Evolutionary conservation across 2,329 filamentous ascomycete species (phyloP).

Genomic region (Sporothrix brasiliensis): DNA sequence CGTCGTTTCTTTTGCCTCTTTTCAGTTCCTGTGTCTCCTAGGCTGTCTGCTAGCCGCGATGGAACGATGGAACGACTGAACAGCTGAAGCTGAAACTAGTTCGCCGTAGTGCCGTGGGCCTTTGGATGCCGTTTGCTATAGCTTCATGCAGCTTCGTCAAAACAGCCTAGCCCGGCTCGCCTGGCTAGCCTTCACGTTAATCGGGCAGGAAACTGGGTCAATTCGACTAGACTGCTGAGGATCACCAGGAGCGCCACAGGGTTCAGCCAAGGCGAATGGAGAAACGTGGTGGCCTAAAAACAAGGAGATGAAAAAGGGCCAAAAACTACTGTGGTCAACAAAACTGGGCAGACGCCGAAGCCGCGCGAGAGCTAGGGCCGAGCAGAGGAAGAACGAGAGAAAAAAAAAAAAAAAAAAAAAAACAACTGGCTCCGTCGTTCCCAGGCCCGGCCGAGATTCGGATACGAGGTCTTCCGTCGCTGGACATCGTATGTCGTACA

Average conservation of each 20-base stretch:
- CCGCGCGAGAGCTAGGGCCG: no score
- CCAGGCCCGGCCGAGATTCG: not conserved
- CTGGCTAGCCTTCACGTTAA: conserved; percentile 26
- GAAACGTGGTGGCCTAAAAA: conserved; percentile 26
- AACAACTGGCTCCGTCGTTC: not conserved
- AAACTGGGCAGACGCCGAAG: not conserved
- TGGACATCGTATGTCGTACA: not conserved
- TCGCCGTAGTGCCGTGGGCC: not conserved
- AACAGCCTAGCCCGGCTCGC: conserved; percentile 4
- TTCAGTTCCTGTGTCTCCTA: not conserved
- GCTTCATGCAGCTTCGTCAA: conserved; percentile 20
- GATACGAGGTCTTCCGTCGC: not conserved
- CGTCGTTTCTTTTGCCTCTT: not conserved
- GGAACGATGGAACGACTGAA: no score
- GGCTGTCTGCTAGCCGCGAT: no score
- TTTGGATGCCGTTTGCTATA: not conserved
- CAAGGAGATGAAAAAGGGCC: no score
- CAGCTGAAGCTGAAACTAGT: conserved; percentile 15
- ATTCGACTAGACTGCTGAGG: not conserved
- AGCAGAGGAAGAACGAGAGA: not conserved
- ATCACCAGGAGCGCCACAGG: not conserved
- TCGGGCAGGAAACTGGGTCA: conserved; percentile 17
- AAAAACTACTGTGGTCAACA: no score
- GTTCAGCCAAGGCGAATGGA: not conserved
- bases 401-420: no score